phyloP scores from a whole-genome alignment of 495 filamentous ascomycete species.

The Lepidopterella palustris region DNA sequence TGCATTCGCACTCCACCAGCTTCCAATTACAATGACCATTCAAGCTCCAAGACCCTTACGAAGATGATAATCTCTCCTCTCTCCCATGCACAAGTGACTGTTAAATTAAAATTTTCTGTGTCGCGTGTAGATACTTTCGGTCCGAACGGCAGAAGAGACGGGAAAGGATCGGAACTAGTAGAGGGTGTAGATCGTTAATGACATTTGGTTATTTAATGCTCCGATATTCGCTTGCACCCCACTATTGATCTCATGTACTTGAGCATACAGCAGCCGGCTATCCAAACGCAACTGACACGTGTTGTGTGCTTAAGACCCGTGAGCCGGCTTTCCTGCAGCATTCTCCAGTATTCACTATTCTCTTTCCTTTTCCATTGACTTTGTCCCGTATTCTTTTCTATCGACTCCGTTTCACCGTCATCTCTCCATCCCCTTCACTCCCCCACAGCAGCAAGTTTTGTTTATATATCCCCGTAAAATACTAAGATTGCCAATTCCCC shows the following conservation, averaged over 20 bases:
- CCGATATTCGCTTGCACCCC: constrained; percentile 3
- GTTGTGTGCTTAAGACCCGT: neutral
- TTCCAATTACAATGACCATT: too few relatives aligned
- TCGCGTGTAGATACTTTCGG: too few relatives aligned
- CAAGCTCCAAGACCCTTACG: too few relatives aligned
- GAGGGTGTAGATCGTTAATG: neutral
- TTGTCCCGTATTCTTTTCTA: neutral
- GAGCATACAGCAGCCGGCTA: neutral
- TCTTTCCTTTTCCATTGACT: neutral
- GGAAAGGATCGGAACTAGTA: too few relatives aligned
- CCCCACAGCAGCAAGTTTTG: neutral
- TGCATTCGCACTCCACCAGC: too few relatives aligned
- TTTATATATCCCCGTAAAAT: too few relatives aligned
- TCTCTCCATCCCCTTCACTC: neutral
- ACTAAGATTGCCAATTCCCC: too few relatives aligned
- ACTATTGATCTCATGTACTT: neutral
- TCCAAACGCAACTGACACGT: neutral
- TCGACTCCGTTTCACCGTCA: neutral
- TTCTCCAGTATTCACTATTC: neutral
- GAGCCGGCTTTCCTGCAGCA: neutral
- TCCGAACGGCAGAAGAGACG: too few relatives aligned
- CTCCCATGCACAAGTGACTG: too few relatives aligned
- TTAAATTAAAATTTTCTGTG: too few relatives aligned
- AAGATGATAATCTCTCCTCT: too few relatives aligned
- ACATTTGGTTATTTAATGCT: neutral